A percentile compares a stretch with the other conserved stretches of the same genome.
Conservation (phyloP, 1,284 basidiomycete genomes). For the Somion occarium region DNA sequence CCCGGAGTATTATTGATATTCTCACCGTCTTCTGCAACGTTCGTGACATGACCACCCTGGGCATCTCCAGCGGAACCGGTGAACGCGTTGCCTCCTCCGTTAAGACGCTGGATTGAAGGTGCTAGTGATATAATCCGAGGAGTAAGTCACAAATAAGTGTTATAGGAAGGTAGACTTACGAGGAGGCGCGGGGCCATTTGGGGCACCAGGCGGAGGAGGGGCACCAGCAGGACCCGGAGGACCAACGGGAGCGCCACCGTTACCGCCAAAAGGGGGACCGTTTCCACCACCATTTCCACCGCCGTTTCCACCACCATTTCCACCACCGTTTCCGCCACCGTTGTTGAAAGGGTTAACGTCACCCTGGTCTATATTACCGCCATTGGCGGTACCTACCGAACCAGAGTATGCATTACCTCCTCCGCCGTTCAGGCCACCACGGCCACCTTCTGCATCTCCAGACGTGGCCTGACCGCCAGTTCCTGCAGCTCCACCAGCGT, state of each 20-base stretch:
- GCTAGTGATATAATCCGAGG: background rate
- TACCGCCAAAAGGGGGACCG: background rate
- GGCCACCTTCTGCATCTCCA: constrained; percentile 17
- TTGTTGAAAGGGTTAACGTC: constrained; percentile 8
- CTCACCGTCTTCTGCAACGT: constrained; percentile 11
- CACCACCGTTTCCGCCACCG: too few relatives aligned
- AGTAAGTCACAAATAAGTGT: background rate
- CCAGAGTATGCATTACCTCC: constrained; percentile 21
- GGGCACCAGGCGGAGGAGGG: constrained; percentile 1
- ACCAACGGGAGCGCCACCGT: constrained; percentile 1
- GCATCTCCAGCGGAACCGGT: constrained; percentile 12
- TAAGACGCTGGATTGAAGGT: constrained; percentile 9
- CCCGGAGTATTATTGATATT: constrained; percentile 13
- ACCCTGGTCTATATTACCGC: constrained; percentile 18
- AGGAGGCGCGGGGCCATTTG: constrained; percentile 3
- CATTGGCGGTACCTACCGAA: constrained; percentile 17
- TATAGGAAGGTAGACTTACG: constrained; percentile 2
- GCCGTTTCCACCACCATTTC: constrained; percentile 6
- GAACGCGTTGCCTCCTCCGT: constrained; percentile 15
- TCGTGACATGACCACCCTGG: constrained; percentile 13
- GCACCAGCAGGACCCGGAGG: constrained; percentile 3
- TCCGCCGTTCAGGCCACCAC: constrained; percentile 13
- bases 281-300: constrained; percentile 2
- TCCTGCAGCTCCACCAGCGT: constrained; percentile 13
- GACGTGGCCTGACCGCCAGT: constrained; percentile 16